Evolutionary conservation across 106 monocot genomes (phyloP), one percentile per base, ranked within the genome.

Genomic region (Acorus calamus): DNA sequence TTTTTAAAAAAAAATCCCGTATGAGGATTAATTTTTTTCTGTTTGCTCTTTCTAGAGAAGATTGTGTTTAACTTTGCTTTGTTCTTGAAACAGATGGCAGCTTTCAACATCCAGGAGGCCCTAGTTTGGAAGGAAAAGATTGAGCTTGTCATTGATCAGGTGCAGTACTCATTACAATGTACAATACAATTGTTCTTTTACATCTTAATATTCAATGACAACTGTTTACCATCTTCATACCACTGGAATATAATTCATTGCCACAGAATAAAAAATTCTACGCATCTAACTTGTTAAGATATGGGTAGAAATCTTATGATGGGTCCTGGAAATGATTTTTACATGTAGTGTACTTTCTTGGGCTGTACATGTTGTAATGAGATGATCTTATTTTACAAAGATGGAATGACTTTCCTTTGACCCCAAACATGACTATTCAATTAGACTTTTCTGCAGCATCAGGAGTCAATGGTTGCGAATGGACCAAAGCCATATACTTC

Each of bases 121-220:
- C 56, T 84, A 61, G 60, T 68, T 3, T 96, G 96, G 96, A 96
- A 84, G 70, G 80, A 87, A 68, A 90, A 91, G 69, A 84, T 96
- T 64, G 84, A 96, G 76, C 76, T 72, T 75, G 84, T 87, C 44
- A 96, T 96, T 55, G 87, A 91, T 83, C 87, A 88, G 90, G 96
- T 96, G 44, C 9, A 65, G 66, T 49, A 52, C 11, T 28, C 28
- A 28, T 28, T 28, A 28, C 28, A 28, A 28, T 28, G 28, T 28
- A 0, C 1, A 28, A 28, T 28, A 28, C 28, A 28, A 28, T 28
- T 28, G 28, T 28, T 28, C 28, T 28, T 28, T 28, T 28, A 28
- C 28, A 28, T 28, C 28, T 28, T 28, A 28, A 28, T 28, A 28
- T 28, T 28, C 28, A 28, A 1, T 28, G 28, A 28, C 28, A 28